A percentile compares a stretch with the other conserved stretches of the same genome.
Conservation (phyloP, 345 rosid species). For the rapeseed (Brassica napus) region DNA sequence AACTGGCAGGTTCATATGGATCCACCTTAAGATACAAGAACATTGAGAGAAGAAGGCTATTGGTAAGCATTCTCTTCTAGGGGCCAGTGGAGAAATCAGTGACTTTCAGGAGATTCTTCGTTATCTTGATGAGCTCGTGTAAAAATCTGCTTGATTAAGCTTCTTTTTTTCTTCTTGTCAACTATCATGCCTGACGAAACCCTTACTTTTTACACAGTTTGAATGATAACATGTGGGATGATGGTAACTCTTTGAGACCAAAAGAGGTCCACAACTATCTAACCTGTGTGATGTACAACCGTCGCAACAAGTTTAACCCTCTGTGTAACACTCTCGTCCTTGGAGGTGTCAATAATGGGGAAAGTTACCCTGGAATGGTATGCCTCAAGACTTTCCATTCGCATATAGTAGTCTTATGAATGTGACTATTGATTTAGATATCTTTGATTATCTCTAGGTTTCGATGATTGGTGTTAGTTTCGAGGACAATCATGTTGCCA, state of each 20-base stretch:
- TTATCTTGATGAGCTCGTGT: conserved; percentile 91
- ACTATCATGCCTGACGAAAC: conserved; percentile 14
- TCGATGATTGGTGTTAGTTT: conserved; percentile 91
- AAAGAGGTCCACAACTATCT: conserved; percentile 96
- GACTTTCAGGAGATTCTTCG: conserved; percentile 93
- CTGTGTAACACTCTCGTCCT: conserved; percentile 96
- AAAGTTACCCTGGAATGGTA: conserved; percentile 95
- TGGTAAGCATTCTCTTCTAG: conserved; percentile 95
- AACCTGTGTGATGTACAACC: conserved; percentile 89
- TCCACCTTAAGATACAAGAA: conserved; percentile 91
- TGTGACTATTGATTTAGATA: conserved; percentile 2
- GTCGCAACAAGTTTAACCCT: conserved; percentile 95
- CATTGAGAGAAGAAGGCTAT: conserved; percentile 77
- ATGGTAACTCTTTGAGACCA: conserved; percentile 97
- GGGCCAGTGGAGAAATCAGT: conserved; percentile 96
- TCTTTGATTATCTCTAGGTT: conserved; percentile 51
- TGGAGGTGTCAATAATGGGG: conserved; percentile 94
- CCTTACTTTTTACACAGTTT: conserved; percentile 53
- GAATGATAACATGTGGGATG: conserved; percentile 99
- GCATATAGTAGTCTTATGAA: neutral
- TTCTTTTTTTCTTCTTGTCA: neutral
- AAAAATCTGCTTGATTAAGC: conserved; percentile 29
- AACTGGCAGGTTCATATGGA: conserved; percentile 80
- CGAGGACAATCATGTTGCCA: conserved; percentile 92
- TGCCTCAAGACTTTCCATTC: conserved; percentile 2